phyloP scores from a whole-genome alignment of 2,329 filamentous ascomycete genomes.

The Fusarium nisikadoi region DNA sequence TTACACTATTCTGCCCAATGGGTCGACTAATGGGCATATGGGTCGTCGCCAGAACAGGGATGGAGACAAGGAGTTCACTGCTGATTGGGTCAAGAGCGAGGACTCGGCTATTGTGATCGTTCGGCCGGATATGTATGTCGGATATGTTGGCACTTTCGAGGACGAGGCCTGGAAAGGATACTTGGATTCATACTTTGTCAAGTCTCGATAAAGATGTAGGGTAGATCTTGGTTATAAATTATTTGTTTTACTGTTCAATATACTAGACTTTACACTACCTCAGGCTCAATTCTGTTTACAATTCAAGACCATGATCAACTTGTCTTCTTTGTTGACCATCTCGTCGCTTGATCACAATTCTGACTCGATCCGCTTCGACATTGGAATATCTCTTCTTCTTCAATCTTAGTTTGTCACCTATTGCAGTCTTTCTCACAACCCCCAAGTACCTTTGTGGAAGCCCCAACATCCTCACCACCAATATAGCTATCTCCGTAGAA shows the following conservation, averaged over 20 bases:
- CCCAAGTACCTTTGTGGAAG: fast-evolving
- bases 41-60: not conserved
- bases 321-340: fast-evolving
- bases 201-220: not conserved
- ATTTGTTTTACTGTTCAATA: fast-evolving
- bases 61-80: not conserved
- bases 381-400: not conserved
- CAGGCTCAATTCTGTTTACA: fast-evolving
- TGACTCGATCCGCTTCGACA: fast-evolving
- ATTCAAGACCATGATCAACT: fast-evolving
- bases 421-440: no score
- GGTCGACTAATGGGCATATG: not conserved
- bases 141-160: slow-evolving; percentile 4
- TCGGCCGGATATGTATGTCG: slow-evolving; percentile 37
- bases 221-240: not conserved
- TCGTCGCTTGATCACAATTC: no score
- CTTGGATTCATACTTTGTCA: not conserved
- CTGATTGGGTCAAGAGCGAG: slow-evolving; percentile 2
- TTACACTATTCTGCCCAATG: not conserved
- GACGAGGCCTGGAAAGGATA: slow-evolving; percentile 23
- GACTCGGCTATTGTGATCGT: slow-evolving; percentile 9
- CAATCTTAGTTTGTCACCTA: no score
- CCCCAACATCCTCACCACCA: fast-evolving
- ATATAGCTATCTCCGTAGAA: not conserved
- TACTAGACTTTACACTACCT: fast-evolving